Base-by-base conservation (phyloP, 2,329 filamentous ascomycete species). In the Albifimbria verrucaria region DNA sequence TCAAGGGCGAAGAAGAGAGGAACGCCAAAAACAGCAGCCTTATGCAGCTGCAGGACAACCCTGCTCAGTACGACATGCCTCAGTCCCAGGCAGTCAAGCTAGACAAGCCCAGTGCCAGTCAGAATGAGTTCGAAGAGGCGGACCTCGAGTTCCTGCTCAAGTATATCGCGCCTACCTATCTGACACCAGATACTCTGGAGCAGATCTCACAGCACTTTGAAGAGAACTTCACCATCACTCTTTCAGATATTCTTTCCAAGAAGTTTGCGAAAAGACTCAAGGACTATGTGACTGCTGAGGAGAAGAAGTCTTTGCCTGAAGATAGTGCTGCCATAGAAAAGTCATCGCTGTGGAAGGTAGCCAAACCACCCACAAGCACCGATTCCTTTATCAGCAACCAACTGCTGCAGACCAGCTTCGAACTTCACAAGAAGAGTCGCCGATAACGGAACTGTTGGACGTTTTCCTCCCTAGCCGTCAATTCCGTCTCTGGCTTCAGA, bases 281-380 rank as follows among this genome's bases (percentile, higher is more conserved):
- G 47, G 76, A 81, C 3, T 90, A 91, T 61, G 79, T 97, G 46
- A 81, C 87, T 58, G 77, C 78, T 1, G 79, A 87, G 61, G 88
- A 92, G 63, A 73, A 72, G 52, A 67, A 75, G 28, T 39, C 65
- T 2, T 64, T 81, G 5, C 74, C 77, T 1, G 69, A 73, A 17
- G 68, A 74, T 17, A 83, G 80, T 45, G 65, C 70, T 1, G 78
- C 80, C 53, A 85, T 88, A 54, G 82, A 87, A 63, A 77, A 77
- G 45, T 73, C 73, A 56, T 81, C 76, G 42, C 72, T 74, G 0
- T 94, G 90, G 89, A 83, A 80, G 55, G 88, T 95, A 9, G 90
- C 94, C 7, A 82, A 84, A 26, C 94, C 94, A 39, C 94, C 94
- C 92, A 99, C 74, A 99, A 99, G 75, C 92, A 97, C 67, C 89